phyloP scores from a whole-genome alignment of 192 early-diverging fungal species.

The Haplosporangium gracile region DNA sequence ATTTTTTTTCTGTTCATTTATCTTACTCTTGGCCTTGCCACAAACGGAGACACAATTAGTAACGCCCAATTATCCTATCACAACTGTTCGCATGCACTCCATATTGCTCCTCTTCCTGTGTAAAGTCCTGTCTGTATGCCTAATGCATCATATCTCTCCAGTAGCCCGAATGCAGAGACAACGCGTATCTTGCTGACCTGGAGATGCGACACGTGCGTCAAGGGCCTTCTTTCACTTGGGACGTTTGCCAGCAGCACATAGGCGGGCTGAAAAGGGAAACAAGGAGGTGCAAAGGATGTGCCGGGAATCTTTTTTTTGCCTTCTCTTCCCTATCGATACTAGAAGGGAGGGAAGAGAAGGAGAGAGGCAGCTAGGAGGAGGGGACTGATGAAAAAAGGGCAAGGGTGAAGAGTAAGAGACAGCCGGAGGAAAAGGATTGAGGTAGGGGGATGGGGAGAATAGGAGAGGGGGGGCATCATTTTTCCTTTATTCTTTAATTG shows the following conservation, averaged over 20 bases:
- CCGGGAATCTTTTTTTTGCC: not conserved
- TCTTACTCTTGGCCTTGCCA: no score
- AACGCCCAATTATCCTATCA: no score
- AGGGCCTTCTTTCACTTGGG: not conserved
- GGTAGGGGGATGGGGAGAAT: not conserved
- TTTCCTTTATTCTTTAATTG: not conserved
- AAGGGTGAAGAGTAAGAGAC: not conserved
- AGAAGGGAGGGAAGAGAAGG: not conserved
- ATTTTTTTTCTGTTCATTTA: no score
- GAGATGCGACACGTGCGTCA: not conserved
- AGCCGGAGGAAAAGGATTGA: not conserved
- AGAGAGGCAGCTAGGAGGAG: not conserved
- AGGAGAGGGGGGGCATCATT: not conserved
- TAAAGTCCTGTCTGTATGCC: no score
- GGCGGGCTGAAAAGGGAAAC: not conserved
- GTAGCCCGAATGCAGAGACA: not conserved
- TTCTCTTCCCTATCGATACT: not conserved
- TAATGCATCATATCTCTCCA: not conserved
- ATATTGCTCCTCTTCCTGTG: not conserved
- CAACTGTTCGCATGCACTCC: not conserved
- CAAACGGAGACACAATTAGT: no score
- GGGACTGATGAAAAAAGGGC: not conserved
- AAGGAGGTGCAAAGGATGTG: not conserved
- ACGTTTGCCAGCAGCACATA: not conserved
- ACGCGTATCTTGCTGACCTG: not conserved